Evolutionary conservation across 345 rosid species (phyloP), one percentile per base, ranked within the genome.

Genomic region (Laguncularia racemosa): DNA sequence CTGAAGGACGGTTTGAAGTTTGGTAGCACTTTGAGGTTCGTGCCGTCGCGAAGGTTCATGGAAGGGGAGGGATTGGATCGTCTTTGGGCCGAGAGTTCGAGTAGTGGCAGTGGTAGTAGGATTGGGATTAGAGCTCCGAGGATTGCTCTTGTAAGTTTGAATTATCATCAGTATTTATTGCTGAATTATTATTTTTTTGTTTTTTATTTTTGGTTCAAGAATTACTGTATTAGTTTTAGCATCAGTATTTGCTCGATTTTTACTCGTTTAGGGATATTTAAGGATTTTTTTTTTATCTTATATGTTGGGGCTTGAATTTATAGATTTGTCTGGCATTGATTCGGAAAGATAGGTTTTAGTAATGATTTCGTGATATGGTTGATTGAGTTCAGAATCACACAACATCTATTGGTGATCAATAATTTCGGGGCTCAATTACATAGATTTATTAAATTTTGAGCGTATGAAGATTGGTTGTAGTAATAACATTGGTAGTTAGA

Each of bases 101-200:
- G 40, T 33, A 33, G 40, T 33, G 7, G 40, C 40, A 33, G 40
- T 9, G 7, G 40, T 9, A 33, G 64, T 5, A 80, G 90, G 79
- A 72, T 86, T 49, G 96, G 97, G 4, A 65, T 89, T 67, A 93
- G 99, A 50, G 67, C 89, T 17, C 97, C 96, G 0, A 80, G 86
- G 60, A 84, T 93, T 18, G 97, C 91, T 61, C 71, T 87, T 44
- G 99, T 93, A 68, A 89, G 99, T 81, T 18, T 53, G 57, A 28
- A 16, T 51, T 16, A 51, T 46, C 28, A 38, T 48, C 40, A 33
- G 40, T 33, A 33, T 33, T 33, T 33, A 19, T 60, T 60, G 48
- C 44, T 53, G 38, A 48, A 28, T 50, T 16, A n/a, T n/a, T n/a
- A 50, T 23, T 59, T 59, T 17, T 16, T 50, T 52, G 10, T 53